These are phyloP conservation scores for Diaporthe nobilis DNA, from an alignment of 2,329 filamentous ascomycete species.

Conservation along the genomic window DNA sequence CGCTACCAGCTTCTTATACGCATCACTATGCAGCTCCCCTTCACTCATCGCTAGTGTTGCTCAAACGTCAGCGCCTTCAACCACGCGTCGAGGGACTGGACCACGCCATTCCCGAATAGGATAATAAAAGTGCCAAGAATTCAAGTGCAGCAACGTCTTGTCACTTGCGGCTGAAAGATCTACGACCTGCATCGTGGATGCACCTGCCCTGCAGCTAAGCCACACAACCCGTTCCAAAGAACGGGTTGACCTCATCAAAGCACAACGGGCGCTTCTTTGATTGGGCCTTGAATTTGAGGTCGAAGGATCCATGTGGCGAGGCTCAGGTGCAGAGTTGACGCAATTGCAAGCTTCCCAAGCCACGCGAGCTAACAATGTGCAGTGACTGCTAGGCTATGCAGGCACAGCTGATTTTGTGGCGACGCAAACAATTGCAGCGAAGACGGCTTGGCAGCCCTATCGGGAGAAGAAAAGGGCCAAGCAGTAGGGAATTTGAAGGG, in stretches of 20 bases:
- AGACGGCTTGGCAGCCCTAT: neutral
- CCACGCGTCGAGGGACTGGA: neutral
- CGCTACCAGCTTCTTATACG: neutral
- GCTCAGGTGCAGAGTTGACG: neutral
- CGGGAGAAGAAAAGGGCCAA: neutral
- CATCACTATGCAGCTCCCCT: neutral
- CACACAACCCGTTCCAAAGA: neutral
- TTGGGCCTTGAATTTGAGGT: neutral
- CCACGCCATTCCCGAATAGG: constrained; percentile 1
- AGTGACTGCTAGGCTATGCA: neutral
- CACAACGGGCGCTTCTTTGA: neutral
- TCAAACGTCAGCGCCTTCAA: neutral
- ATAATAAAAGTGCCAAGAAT: constrained; percentile 11
- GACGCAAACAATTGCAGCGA: neutral
- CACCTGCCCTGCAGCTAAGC: neutral
- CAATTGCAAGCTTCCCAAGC: neutral
- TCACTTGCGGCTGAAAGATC: neutral
- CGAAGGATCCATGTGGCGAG: neutral
- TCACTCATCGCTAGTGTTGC: neutral
- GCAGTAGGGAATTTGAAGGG: neutral
- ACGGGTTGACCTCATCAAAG: neutral
- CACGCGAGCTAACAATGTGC: neutral
- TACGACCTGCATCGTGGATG: neutral
- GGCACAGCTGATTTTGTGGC: neutral
- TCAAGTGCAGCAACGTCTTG: neutral